Base-by-base conservation (phyloP, 1,284 basidiomycete species). In the Ceratobasidium theobromae region DNA sequence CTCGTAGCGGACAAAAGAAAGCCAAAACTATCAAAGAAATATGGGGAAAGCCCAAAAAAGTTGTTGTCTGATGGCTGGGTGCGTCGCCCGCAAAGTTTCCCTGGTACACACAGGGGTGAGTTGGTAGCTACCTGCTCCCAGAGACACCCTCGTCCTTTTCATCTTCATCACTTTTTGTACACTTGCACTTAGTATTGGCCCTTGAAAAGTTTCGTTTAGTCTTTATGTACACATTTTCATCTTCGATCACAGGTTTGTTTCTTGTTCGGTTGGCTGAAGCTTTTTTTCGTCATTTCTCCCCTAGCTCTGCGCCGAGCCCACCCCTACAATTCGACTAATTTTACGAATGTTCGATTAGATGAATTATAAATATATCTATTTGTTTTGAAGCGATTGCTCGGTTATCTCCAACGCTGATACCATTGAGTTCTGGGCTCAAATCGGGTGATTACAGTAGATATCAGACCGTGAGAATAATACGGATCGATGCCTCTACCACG, bases 21-120 rank as follows among this genome's bases (percentile, higher is more conserved):
- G 45, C 23, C 12, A 58, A 27, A 16, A 58, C 40, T 3, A 58
- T 58, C 28, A 43, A 45, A 16, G 55, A 58, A 12, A 45, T 58
- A 43, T 58, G 55, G 55, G 43, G 41, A 3, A 25, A 32, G 28
- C 55, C 55, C 11, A 28, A 35, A 43, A 40, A 40, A 28, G 43
- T 6, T 5, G 12, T 21, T 6, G 9, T 8, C 35, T 38, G 16
- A 38, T 38, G 35, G 35, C 43, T 45, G 18, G 9, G 43, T 45
- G 43, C 43, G n/a, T n/a, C n/a, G n/a, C n/a, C n/a, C n/a, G n/a
- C n/a, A n/a, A n/a, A n/a, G n/a, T n/a, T n/a, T n/a, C n/a, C n/a
- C n/a, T n/a, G n/a, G n/a, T n/a, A n/a, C n/a, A n/a, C n/a, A n/a
- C n/a, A n/a, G n/a, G n/a, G n/a, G n/a, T n/a, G n/a, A n/a, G n/a